These are phyloP conservation scores for Mycosphaerella arachidis DNA, from an alignment of 2,329 filamentous ascomycete species.

Conservation along the genomic window DNA sequence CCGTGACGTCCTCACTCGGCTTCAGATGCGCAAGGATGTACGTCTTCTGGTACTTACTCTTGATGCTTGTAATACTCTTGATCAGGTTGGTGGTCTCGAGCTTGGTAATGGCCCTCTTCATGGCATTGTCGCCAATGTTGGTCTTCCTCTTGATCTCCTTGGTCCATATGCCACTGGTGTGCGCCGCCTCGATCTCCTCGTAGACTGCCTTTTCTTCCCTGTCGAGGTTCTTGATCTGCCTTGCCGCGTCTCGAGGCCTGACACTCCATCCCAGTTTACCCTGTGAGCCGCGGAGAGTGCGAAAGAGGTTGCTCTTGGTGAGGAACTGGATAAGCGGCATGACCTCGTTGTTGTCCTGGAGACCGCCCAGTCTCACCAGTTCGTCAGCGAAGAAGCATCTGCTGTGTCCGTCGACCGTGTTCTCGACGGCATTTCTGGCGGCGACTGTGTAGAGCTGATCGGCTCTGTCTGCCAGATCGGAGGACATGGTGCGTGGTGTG, in stretches of 20 bases:
- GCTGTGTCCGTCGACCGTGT: slow-evolving; percentile 18
- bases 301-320: slow-evolving; percentile 29
- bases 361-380: slow-evolving; percentile 23
- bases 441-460: slow-evolving; percentile 28
- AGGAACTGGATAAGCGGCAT: slow-evolving; percentile 32
- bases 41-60: slow-evolving; percentile 87
- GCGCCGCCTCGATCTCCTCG: slow-evolving; percentile 79
- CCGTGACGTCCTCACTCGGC: slow-evolving; percentile 84
- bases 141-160: slow-evolving; percentile 69
- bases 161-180: slow-evolving; percentile 84
- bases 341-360: slow-evolving; percentile 22
- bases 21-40: slow-evolving; percentile 85
- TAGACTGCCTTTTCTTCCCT: slow-evolving; percentile 81
- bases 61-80: slow-evolving; percentile 84
- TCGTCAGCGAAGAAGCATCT: slow-evolving; percentile 33
- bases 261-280: slow-evolving; percentile 30
- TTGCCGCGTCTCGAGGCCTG: slow-evolving; percentile 23
- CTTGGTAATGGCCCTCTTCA: slow-evolving; percentile 77
- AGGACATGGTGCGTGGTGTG: neutral
- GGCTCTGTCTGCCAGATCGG: slow-evolving; percentile 18
- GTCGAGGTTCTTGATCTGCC: slow-evolving; percentile 44
- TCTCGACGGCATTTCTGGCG: slow-evolving; percentile 24
- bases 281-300: slow-evolving; percentile 24
- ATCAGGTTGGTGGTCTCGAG: slow-evolving; percentile 80
- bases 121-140: slow-evolving; percentile 76